These are phyloP conservation scores for Ilex paraguariensis DNA, from an alignment of 305 asterid genomes.

Conservation along the genomic window DNA sequence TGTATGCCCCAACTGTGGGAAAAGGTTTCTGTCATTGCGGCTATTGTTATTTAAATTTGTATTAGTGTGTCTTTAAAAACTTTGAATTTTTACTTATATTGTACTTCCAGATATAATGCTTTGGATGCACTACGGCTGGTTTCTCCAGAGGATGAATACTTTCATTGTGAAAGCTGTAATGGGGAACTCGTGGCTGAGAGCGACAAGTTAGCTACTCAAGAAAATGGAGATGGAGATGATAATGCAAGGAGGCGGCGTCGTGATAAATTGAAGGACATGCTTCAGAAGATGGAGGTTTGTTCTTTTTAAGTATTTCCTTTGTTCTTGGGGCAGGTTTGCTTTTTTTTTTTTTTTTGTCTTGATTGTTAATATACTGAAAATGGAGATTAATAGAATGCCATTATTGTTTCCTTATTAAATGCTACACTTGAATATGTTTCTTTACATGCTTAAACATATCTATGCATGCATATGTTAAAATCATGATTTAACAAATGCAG, in stretches of 20 bases:
- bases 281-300: constrained; percentile 82
- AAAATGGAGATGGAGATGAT: constrained; percentile 82
- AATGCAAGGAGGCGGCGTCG: constrained; percentile 81
- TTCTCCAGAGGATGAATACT: constrained; percentile 62
- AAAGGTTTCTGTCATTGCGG: constrained; percentile 39
- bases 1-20: constrained; percentile 80
- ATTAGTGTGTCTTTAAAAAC: neutral
- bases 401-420: no score
- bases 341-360: neutral
- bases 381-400: no score
- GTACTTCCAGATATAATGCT: constrained; percentile 71
- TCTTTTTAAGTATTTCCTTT: constrained; percentile 18
- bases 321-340: neutral
- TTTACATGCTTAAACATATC: no score
- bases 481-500: no score
- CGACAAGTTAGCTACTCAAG: constrained; percentile 68
- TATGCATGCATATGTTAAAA: no score
- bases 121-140: constrained; percentile 78
- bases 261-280: constrained; percentile 75
- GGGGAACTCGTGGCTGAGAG: constrained; percentile 78
- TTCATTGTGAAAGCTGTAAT: constrained; percentile 87
- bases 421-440: no score
- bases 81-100: constrained; percentile 14
- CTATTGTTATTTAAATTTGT: constrained; percentile 3
- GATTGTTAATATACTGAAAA: neutral